phyloP scores from a whole-genome alignment of 179 eudicot genomes.

The Beta macrorhiza region DNA sequence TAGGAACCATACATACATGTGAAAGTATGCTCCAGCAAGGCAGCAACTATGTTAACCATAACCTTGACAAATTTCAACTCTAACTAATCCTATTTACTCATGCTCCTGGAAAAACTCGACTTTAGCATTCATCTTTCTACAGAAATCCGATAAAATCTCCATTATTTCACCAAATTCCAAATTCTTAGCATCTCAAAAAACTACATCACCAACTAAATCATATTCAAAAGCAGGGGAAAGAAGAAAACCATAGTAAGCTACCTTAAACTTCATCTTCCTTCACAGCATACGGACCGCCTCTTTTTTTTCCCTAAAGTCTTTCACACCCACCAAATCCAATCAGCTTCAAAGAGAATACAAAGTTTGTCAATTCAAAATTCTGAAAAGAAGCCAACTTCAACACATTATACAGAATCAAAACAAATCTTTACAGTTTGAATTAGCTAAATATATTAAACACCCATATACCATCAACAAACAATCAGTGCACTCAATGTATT shows the following conservation, averaged over 20 bases:
- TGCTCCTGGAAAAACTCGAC: background rate
- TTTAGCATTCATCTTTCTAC: background rate
- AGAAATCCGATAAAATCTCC: background rate
- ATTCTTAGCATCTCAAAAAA: background rate
- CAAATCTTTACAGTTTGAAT: background rate
- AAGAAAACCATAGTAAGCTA: background rate
- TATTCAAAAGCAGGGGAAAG: background rate
- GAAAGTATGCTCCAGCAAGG: background rate
- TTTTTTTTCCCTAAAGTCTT: background rate
- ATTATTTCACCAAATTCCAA: background rate
- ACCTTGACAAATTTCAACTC: background rate
- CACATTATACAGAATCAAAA: background rate
- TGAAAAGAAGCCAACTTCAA: background rate
- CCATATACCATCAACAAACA: background rate
- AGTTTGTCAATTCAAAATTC: background rate
- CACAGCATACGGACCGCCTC: background rate
- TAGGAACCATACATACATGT: background rate
- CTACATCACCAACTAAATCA: background rate
- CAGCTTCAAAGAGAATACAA: background rate
- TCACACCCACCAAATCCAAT: background rate
- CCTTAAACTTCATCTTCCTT: constrained; percentile 18
- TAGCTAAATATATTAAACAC: background rate
- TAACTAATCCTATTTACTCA: background rate
- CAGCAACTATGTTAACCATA: background rate
- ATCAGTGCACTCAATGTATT: background rate